phyloP scores from a whole-genome alignment of 108 stramenopile genomes.

The Mediolabrus comicus region DNA sequence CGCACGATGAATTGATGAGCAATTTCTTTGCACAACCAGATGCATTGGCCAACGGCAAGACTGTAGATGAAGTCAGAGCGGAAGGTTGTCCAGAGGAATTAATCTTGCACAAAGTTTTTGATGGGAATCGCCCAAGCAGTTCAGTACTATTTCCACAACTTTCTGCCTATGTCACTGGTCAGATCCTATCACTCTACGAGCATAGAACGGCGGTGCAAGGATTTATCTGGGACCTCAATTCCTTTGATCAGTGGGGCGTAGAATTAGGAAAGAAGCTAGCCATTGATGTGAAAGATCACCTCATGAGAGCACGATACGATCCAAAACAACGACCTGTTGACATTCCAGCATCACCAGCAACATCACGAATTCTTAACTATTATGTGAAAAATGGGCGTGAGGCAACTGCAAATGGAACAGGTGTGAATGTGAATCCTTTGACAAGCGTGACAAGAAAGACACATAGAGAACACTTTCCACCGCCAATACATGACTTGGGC shows the following conservation, averaged over 20 bases:
- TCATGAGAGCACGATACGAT: constrained; percentile 66
- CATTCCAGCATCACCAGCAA: constrained; percentile 71
- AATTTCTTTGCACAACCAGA: constrained; percentile 99
- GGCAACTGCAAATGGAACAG: constrained; percentile 14
- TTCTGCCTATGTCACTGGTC: constrained; percentile 92
- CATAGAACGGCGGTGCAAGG: constrained; percentile 99
- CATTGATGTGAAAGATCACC: constrained; percentile 72
- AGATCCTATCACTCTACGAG: constrained; percentile 96
- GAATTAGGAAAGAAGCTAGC: constrained; percentile 99
- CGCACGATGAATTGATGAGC: constrained; percentile 99
- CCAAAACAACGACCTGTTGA: constrained; percentile 37
- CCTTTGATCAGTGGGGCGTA: constrained; percentile 99
- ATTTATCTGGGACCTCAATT: constrained; percentile 98
- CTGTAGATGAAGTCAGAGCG: constrained; percentile 86
- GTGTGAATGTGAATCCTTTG: constrained; percentile 30
- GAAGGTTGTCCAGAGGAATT: constrained; percentile 91
- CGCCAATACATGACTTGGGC: constrained; percentile 46
- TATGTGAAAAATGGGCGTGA: constrained; percentile 73
- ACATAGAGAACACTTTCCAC: constrained; percentile 51
- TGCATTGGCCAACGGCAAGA: constrained; percentile 93
- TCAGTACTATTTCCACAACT: constrained; percentile 93
- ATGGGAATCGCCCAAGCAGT: constrained; percentile 96
- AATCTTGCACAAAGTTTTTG: constrained; percentile 91
- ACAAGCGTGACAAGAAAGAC: constrained; percentile 61
- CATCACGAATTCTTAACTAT: constrained; percentile 83